Percentiles rank a stretch among this genome's conserved stretches.
phyloP scores from a whole-genome alignment of 441 rosid genomes.

The Euphorbia celastroides region DNA sequence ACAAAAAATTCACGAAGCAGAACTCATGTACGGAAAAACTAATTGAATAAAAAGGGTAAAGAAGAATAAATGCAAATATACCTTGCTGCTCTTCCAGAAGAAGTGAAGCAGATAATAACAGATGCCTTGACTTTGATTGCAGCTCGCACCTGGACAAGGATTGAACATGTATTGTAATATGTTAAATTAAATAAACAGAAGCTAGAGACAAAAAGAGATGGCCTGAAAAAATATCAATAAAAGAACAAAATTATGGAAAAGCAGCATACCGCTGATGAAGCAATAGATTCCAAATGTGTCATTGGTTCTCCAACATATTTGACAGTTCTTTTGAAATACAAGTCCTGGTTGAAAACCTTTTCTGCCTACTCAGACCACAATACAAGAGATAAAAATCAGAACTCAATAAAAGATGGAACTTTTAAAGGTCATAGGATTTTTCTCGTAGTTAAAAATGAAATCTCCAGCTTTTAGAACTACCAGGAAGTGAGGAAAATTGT shows the following conservation, averaged over 20 bases:
- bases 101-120: constrained; percentile 83
- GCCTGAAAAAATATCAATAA: neutral
- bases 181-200: neutral
- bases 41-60: neutral
- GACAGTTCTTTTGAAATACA: neutral
- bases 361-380: constrained; percentile 50
- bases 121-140: constrained; percentile 96
- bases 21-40: neutral
- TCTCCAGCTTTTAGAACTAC: neutral
- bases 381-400: constrained; percentile 6
- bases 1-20: neutral
- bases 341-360: constrained; percentile 72
- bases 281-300: neutral
- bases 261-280: constrained; percentile 77
- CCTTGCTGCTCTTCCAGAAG: constrained; percentile 96
- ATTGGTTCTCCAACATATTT: neutral
- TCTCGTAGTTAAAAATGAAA: neutral
- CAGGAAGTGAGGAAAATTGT: neutral
- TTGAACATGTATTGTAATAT: constrained; percentile 12
- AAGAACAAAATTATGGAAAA: constrained; percentile 1
- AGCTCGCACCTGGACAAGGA: constrained; percentile 65
- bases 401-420: neutral
- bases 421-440: neutral
- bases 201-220: neutral
- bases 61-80: constrained; percentile 19